Conservation (phyloP, 2,329 filamentous ascomycete genomes). For the Dactylellina sp. region DNA sequence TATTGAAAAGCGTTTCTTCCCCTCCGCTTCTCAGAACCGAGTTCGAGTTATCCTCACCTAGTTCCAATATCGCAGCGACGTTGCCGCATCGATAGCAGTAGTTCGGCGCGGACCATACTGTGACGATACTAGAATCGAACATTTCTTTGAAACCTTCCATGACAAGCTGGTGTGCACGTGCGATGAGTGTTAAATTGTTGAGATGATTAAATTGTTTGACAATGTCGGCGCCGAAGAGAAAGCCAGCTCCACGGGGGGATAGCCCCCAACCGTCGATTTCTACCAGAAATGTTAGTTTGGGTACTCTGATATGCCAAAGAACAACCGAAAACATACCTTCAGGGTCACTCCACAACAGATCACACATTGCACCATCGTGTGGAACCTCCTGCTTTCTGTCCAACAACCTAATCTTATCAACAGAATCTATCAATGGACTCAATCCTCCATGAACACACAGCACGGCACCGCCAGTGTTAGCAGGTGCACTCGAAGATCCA, state of each 20-base stretch:
- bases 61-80: constrained; percentile 91
- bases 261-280: constrained; percentile 98
- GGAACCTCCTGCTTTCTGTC: constrained; percentile 98
- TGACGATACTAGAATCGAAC: constrained; percentile 96
- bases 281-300: not conserved
- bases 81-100: constrained; percentile 98
- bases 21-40: constrained; percentile 78
- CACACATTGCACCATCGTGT: constrained; percentile 98
- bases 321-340: constrained; percentile 67
- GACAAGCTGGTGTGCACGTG: constrained; percentile 93
- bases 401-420: constrained; percentile 94
- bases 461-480: constrained; percentile 76
- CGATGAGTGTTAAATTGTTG: constrained; percentile 91
- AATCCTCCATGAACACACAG: constrained; percentile 96
- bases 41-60: constrained; percentile 82
- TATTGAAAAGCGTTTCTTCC: constrained; percentile 72
- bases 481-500: constrained; percentile 46
- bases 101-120: constrained; percentile 97
- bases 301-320: not conserved
- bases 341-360: constrained; percentile 96
- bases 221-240: constrained; percentile 94
- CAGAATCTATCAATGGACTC: constrained; percentile 87
- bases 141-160: constrained; percentile 99
- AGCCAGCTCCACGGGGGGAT: constrained; percentile 91
- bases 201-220: constrained; percentile 95